phyloP scores from a whole-genome alignment of 176 grass and related monocot genomes.

The Hordeum marinum region DNA sequence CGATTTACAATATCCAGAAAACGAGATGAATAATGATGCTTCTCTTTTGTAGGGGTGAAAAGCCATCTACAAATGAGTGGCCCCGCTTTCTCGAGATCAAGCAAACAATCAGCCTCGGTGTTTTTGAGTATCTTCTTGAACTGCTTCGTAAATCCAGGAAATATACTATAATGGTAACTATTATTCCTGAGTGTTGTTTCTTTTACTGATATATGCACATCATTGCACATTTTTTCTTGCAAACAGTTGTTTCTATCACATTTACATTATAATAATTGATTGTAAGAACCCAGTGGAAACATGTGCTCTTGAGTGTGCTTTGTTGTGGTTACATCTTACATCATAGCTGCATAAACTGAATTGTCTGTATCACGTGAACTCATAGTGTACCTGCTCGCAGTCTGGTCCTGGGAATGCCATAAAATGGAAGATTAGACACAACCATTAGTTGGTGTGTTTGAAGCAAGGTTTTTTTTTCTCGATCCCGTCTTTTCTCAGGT shows the following conservation, averaged over 20 bases:
- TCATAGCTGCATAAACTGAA: background rate
- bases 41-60: conserved; percentile 59
- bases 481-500: no score
- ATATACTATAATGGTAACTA: conserved; percentile 59
- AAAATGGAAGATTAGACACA: background rate
- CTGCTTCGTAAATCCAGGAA: conserved; percentile 62
- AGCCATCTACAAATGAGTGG: conserved; percentile 71
- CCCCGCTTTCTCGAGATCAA: conserved; percentile 65
- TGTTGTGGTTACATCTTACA: background rate
- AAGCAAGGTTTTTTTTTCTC: no score
- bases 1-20: conserved; percentile 28
- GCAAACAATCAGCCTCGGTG: conserved; percentile 58
- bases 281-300: background rate
- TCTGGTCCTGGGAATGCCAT: background rate
- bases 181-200: background rate
- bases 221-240: background rate
- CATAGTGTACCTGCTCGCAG: background rate
- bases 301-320: background rate
- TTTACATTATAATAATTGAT: background rate
- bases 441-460: background rate
- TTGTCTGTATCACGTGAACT: background rate
- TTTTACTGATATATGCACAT: background rate
- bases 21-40: conserved; percentile 30
- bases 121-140: conserved; percentile 65
- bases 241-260: background rate